phyloP scores from a whole-genome alignment of 2,329 filamentous ascomycete species.

The Magnaporthales sp. region DNA sequence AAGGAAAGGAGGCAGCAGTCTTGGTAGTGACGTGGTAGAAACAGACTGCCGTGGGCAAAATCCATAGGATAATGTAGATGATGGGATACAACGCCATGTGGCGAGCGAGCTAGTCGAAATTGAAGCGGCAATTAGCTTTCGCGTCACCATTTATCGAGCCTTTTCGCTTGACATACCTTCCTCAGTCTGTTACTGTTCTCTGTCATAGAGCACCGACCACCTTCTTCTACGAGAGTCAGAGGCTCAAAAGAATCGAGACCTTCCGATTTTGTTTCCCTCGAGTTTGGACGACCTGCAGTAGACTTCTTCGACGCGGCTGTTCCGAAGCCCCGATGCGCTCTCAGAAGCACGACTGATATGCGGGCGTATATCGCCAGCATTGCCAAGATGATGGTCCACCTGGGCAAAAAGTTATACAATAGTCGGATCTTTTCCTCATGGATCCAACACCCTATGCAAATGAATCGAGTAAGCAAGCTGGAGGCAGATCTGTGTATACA shows the following conservation, averaged over 20 bases:
- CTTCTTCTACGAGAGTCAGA: background rate
- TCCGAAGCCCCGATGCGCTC: slow-evolving; percentile 24
- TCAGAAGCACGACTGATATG: slow-evolving; percentile 29
- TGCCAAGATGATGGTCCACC: slow-evolving; percentile 29
- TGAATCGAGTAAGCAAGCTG: background rate
- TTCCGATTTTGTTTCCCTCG: background rate
- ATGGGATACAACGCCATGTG: slow-evolving; percentile 33
- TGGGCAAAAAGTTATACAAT: slow-evolving; percentile 30
- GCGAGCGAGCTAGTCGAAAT: slow-evolving; percentile 22
- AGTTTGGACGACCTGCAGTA: background rate
- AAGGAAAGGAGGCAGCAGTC: slow-evolving; percentile 23
- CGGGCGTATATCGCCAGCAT: slow-evolving; percentile 28
- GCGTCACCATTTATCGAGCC: background rate
- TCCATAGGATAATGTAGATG: slow-evolving; percentile 31
- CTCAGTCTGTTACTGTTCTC: background rate
- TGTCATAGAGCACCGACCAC: background rate
- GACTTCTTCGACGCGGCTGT: background rate
- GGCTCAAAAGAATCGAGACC: background rate
- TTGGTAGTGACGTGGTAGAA: slow-evolving; percentile 28
- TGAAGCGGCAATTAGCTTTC: slow-evolving; percentile 3
- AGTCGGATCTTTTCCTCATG: slow-evolving; percentile 26
- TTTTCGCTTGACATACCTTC: background rate
- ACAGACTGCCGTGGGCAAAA: slow-evolving; percentile 27
- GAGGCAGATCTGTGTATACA: background rate
- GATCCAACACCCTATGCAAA: slow-evolving; percentile 28